A percentile compares a stretch with the other conserved stretches of the same genome.
Evolutionary conservation across 2,329 filamentous ascomycete genomes (phyloP).

Genomic region (Botryotinia calthae): DNA sequence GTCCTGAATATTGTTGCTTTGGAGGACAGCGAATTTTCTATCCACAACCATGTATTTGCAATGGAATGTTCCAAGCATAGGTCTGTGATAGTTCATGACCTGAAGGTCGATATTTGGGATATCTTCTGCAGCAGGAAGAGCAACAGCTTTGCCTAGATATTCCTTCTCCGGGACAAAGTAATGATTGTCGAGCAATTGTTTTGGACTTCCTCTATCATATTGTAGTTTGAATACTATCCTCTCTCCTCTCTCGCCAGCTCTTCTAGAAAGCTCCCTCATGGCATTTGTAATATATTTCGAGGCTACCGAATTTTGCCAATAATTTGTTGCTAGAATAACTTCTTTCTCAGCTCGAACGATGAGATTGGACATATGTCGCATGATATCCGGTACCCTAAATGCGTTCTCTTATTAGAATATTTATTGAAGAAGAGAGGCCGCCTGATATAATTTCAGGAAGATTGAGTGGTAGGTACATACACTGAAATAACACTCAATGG

Average conservation of each 20-base stretch:
- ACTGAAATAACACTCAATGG: conserved; percentile 68
- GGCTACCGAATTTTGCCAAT: conserved; percentile 66
- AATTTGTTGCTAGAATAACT: conserved; percentile 72
- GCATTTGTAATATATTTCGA: conserved; percentile 66
- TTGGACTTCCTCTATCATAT: conserved; percentile 67
- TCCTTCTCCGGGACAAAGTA: conserved; percentile 56
- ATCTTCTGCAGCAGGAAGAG: conserved; percentile 60
- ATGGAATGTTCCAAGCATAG: conserved; percentile 72
- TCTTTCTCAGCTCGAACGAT: conserved; percentile 72
- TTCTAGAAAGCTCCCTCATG: conserved; percentile 64
- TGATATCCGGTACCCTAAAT: conserved; percentile 62
- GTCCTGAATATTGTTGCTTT: conserved; percentile 77
- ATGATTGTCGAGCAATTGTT: conserved; percentile 65
- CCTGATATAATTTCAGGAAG: not conserved
- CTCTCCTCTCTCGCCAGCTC: conserved; percentile 56
- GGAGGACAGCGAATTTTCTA: conserved; percentile 64
- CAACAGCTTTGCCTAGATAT: conserved; percentile 57
- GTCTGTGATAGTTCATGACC: conserved; percentile 70
- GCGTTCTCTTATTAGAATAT: conserved; percentile 25
- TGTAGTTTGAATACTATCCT: conserved; percentile 69
- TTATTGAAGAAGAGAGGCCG: not conserved
- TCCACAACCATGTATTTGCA: conserved; percentile 77
- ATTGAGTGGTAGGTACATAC: conserved; percentile 32
- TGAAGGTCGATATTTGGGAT: conserved; percentile 70
- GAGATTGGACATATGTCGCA: conserved; percentile 71